Evolutionary conservation across 768 basidiomycete genomes (phyloP), one percentile per base, ranked within the genome.

Genomic region (Mycena filopes): DNA sequence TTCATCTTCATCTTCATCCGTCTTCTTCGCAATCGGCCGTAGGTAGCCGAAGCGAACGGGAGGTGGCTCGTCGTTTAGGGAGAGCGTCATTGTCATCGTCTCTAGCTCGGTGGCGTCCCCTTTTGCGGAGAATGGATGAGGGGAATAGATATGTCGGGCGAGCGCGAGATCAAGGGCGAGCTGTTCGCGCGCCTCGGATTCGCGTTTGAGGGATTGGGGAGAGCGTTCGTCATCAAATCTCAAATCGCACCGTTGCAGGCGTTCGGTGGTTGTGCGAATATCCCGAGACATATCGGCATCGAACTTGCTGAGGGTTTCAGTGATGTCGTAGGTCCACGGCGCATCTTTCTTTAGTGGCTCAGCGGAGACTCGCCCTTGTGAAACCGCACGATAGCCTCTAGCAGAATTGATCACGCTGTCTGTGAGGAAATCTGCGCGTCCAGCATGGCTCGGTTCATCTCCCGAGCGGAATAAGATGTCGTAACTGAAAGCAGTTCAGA

Each of bases 91-190:
- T 7, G 88, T 86, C 83, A 90, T 86, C 3, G 78, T 82, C 73
- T 87, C 87, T 26, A 90, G 66, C 50, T 78, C 79, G 23, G 75
- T 74, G 21, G 67, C 57, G 26, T 73, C 71, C 13, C 60, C 59
- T 15, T 69, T 59, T 48, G 75, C 75, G 5, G 75, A 60, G 55
- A 89, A 77, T 13, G 81, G 69, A 10, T 77, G 79, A 4, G 81
- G 72, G 16, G 88, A 87, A 69, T 85, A 91, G 20, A 90, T 78
- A 66, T 88, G 82, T 7, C 76, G 76, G 2, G 91, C 87, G 33
- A 94, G 77, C 18, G 80, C 76, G 33, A 94, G 78, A 74, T 94
- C 92, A 41, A 90, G 68, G 23, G 84, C 81, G 3, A 94, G 73
- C 70, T 90, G 85, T 61, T 91, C 85, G 26, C 85, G 82, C 4